These are phyloP conservation scores for Sapria himalayana DNA, from an alignment of 345 rosid species.

Conservation along the genomic window DNA sequence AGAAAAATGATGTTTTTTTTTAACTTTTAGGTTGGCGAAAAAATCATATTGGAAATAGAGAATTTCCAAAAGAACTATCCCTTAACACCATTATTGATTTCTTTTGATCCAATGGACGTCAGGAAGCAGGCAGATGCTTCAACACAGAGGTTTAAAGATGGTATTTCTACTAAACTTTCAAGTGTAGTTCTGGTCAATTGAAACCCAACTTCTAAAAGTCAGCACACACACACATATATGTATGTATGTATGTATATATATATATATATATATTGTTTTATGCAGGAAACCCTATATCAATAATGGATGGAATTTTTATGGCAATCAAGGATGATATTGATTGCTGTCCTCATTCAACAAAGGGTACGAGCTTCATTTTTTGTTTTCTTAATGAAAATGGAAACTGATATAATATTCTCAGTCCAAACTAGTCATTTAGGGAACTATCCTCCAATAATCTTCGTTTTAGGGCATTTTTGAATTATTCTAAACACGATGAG, in stretches of 20 bases:
- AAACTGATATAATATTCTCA: too few species aligned
- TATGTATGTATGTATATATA: too few species aligned
- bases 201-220: too few species aligned
- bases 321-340: constrained; percentile 86
- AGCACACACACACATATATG: too few species aligned
- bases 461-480: too few species aligned
- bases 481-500: too few species aligned
- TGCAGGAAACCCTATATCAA: constrained; percentile 60
- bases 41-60: constrained; percentile 29
- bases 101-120: constrained; percentile 36
- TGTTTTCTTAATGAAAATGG: not conserved
- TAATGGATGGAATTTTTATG: constrained; percentile 67
- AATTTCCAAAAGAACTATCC: constrained; percentile 36
- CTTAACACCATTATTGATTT: constrained; percentile 39
- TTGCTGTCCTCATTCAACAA: constrained; percentile 50
- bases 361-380: constrained; percentile 20
- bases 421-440: too few species aligned
- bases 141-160: constrained; percentile 60
- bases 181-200: too few species aligned
- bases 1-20: constrained; percentile 4
- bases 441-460: too few species aligned
- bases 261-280: too few species aligned
- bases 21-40: constrained; percentile 40
- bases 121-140: constrained; percentile 70
- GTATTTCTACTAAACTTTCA: too few species aligned